A percentile compares a stretch with the other conserved stretches of the same genome.
These are phyloP conservation scores for Agrocybe praecox DNA, from an alignment of 768 basidiomycete species.

Conservation along the genomic window DNA sequence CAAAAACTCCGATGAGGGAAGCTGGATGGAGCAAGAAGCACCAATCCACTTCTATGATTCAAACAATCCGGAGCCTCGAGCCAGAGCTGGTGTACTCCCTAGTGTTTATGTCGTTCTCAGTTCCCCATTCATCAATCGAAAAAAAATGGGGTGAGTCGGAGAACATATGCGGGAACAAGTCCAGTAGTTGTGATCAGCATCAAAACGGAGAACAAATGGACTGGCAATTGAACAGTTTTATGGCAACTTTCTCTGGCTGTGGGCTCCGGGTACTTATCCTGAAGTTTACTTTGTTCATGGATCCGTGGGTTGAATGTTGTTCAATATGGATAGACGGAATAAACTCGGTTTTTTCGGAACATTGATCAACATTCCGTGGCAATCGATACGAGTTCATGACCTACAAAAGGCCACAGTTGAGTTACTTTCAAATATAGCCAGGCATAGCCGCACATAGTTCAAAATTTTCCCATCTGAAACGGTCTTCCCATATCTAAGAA, in stretches of 20 bases:
- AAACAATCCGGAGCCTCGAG: neutral
- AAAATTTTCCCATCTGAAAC: neutral
- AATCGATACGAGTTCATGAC: neutral
- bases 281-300: neutral
- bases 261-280: neutral
- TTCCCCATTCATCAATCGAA: neutral
- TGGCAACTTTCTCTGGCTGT: neutral
- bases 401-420: too few relatives aligned
- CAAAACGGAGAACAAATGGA: neutral
- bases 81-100: neutral
- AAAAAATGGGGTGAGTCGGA: neutral
- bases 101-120: neutral
- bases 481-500: too few relatives aligned
- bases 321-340: neutral
- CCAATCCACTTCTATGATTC: neutral
- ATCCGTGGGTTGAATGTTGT: neutral
- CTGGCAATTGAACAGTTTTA: neutral
- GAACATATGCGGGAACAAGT: neutral
- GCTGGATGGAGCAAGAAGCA: slow-evolving; percentile 9
- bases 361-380: neutral
- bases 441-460: neutral
- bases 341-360: neutral
- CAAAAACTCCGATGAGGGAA: slow-evolving; percentile 4
- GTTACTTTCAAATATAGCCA: neutral
- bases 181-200: neutral